Base-by-base conservation (phyloP, 2,329 filamentous ascomycete genomes). In the Colletotrichum chrysophilum region DNA sequence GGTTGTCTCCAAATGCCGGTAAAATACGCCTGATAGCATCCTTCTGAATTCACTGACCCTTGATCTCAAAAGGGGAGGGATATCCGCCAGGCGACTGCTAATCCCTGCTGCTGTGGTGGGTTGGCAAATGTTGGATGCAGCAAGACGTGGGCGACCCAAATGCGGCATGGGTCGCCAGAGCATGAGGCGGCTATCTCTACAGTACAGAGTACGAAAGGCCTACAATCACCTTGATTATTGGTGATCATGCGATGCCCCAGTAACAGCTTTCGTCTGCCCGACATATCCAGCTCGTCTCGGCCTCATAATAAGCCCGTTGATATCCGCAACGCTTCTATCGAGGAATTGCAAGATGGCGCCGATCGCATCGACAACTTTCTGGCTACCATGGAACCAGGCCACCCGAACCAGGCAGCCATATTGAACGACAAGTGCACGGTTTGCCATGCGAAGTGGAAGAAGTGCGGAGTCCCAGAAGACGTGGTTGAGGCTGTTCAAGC, bases 221-320 rank as follows among this genome's bases (percentile, higher is more conserved):
- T 3, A 7, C 1, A 36, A 36, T 1, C 13, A 36, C 6, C 34
- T 36, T 36, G 2, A 0, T 36, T 7, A 0, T 3, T 7, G 14
- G 5, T 13, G 1, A 0, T 36, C 14, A 7, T 3, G 13, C 3
- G 34, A 36, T 36, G 34, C 2, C 14, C 14, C 34, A 4, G 6
- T 4, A 1, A 36, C 13, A 16, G 34, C 2, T 4, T 7, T 4
- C 3, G 7, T 38, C 34, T 38, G 1, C 16, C 0, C 16, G 7
- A 38, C 36, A 38, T 38, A 4, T 16, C 16, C 36, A 18, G 36
- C 36, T 38, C 36, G 1, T 2, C 16, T 18, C 36, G 18, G 0
- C n/a, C 3, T 2, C 14, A 48, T 30, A 2, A 1, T 7, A 10
- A 21, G 8, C 36, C 26, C 3, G 16, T 43, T n/a, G 7, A n/a